Evolutionary conservation across 2,329 filamentous ascomycete species (phyloP), one percentile per base, ranked within the genome.

Genomic region (Penicillium sp.): DNA sequence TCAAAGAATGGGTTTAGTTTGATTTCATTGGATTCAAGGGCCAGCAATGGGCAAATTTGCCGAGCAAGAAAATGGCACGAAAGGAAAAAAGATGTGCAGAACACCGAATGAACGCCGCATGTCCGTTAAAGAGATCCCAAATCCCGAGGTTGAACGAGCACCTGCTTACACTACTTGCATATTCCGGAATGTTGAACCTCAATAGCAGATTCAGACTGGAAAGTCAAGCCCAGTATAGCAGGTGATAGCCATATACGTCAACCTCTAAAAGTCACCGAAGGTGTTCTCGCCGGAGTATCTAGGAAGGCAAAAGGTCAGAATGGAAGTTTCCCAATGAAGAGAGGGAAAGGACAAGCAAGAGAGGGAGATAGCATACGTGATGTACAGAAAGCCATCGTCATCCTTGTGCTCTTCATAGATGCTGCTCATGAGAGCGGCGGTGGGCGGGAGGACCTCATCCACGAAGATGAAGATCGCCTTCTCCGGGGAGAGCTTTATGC

Each of bases 381-480:
- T 99, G 83, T 99, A 99, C 60, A 99, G 85, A 84, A 98, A 96
- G 50, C 91, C 92, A 71, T 88, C 85, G 76, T 88, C 86, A 70
- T 88, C 85, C 84, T 99, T 98, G 87, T 99, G 95, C 80, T 98
- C 93, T 79, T 99, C 95, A 78, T 99, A 99, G 81, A 99, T 98
- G 78, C 91, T 96, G 83, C 92, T 96, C 95, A 99, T 99, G 53
- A 99, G 87, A 58, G 95, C 95, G 59, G 95, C 95, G 9, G 95
- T 98, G 3, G 95, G 95, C 51, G 95, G 95, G 55, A 99, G 85
- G 51, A 97, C 93, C 81, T 98, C 95, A 77, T 98, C 93, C 73
- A 99, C 95, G 81, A 98, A 99, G 85, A 99, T 98, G 85, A 99
- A 99, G 82, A 99, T 99, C 76, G 95, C 95, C 86, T 99, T 99